Evolutionary conservation across 2,329 filamentous ascomycete species (phyloP), one percentile per base, ranked within the genome.

Genomic region (Leptographium procerum): DNA sequence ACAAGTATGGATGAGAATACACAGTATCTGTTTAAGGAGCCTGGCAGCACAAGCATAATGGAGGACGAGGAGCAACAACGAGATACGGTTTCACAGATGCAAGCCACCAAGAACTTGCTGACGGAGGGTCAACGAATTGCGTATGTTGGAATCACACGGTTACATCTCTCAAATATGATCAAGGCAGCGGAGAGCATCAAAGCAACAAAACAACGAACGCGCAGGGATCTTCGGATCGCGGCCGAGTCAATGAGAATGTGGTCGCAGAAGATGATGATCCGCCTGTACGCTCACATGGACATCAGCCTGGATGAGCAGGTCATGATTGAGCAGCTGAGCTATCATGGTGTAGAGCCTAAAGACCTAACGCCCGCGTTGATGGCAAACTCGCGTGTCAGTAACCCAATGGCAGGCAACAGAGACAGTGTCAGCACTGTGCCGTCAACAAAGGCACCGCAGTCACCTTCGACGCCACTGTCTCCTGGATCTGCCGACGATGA

Each of bases 1-100:
- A 99, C 91, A 4, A 97, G 92, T 73, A 84, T 99, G 84, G 94
- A 99, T 69, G 94, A 99, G 59, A 92, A 97, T 67, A 99, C 94
- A 0, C 85, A 91, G 58, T 99, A 99, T 69, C 79, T 99, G 3
- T 99, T 99, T 77, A 85, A 90, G 60, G 72, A 78, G 16, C 78
- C 77, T 57, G 79, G 76, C 26, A 60, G 64, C 51, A 86, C 79
- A 3, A 80, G 74, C 66, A 81, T 79, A 60, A 76, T 76, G 26
- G 86, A 85, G 43, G 82, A 85, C 55, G 88, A 91, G 28, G 91
- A 95, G 28, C 89, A 94, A 57, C 85, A 88, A 60, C 83, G 91
- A 57, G 94, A 97, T 71, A 84, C 91, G 5, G 73, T 95, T 47
- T 86, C 87, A 54, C 94, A 99, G 70, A 87, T 99, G 79, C 88